Evolutionary conservation across 768 basidiomycete genomes (phyloP).

Genomic region (Kwoniella newhampshirensis): DNA sequence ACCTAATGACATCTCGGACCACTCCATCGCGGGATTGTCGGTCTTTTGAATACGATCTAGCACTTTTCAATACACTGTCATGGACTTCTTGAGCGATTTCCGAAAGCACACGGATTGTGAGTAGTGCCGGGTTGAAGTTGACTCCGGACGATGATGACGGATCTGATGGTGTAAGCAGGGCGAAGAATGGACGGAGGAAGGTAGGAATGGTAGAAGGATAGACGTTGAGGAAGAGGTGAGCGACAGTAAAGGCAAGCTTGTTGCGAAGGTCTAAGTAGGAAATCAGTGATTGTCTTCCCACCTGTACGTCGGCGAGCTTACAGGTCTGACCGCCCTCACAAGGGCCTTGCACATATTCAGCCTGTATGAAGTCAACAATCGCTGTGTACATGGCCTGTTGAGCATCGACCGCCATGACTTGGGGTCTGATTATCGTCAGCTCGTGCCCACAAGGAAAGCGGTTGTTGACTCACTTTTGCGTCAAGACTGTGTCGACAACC

Average conservation of each 20-base stretch:
- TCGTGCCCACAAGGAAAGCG: neutral
- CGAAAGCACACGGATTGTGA: constrained; percentile 86
- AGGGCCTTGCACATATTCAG: constrained; percentile 80
- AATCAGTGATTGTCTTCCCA: constrained; percentile 25
- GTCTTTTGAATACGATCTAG: constrained; percentile 67
- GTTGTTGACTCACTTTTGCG: constrained; percentile 57
- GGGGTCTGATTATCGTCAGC: constrained; percentile 49
- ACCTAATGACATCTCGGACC: constrained; percentile 85
- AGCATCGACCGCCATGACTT: constrained; percentile 40
- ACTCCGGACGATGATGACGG: constrained; percentile 57
- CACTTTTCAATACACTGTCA: constrained; percentile 88
- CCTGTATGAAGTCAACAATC: constrained; percentile 75
- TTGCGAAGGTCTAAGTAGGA: constrained; percentile 73
- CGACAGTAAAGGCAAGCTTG: constrained; percentile 59
- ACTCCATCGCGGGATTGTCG: constrained; percentile 78
- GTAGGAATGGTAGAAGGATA: constrained; percentile 45
- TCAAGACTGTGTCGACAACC: constrained; percentile 51
- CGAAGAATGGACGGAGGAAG: constrained; percentile 49
- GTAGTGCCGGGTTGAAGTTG: constrained; percentile 79
- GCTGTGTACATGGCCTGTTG: constrained; percentile 64
- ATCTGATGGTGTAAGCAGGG: constrained; percentile 35
- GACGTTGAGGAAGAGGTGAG: constrained; percentile 50
- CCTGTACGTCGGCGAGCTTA: constrained; percentile 55
- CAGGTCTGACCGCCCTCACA: constrained; percentile 80
- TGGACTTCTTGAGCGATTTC: constrained; percentile 98